phyloP scores from a whole-genome alignment of 2,329 filamentous ascomycete species.

The Trichoderma asperellum region DNA sequence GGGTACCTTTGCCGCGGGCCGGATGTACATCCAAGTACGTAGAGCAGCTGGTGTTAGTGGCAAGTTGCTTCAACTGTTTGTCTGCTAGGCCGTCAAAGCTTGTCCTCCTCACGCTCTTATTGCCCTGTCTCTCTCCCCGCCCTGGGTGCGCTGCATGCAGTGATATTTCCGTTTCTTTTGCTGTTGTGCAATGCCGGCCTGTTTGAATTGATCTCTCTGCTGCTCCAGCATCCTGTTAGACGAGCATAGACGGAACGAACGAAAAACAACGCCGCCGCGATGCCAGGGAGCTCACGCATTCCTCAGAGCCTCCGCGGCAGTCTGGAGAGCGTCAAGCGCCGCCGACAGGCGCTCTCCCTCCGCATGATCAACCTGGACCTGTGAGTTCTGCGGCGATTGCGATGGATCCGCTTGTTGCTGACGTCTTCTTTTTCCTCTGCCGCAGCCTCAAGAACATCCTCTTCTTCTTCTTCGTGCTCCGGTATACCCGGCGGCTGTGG shows the following conservation, averaged over 20 bases:
- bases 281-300: constrained; percentile 71
- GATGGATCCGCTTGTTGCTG: background rate
- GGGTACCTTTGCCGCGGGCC: background rate
- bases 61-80: constrained; percentile 10
- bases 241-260: background rate
- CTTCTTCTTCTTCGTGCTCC: constrained; percentile 84
- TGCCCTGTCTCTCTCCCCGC: background rate
- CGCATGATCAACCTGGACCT: constrained; percentile 68
- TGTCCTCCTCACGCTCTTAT: constrained; percentile 3
- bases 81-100: background rate
- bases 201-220: background rate
- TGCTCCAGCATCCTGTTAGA: background rate
- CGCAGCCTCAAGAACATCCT: constrained; percentile 64
- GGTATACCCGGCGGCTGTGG: constrained; percentile 77
- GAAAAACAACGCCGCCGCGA: constrained; percentile 39
- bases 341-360: constrained; percentile 59
- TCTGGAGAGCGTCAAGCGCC: constrained; percentile 63
- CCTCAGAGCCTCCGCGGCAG: constrained; percentile 72
- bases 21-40: background rate
- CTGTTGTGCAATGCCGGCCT: constrained; percentile 6
- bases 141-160: background rate
- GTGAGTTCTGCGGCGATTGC: constrained; percentile 51
- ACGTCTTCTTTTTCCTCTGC: background rate
- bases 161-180: background rate
- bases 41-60: constrained; percentile 21